Evolutionary conservation across 2,329 filamentous ascomycete genomes (phyloP).

Genomic region (Decorospora gaudefroyi): DNA sequence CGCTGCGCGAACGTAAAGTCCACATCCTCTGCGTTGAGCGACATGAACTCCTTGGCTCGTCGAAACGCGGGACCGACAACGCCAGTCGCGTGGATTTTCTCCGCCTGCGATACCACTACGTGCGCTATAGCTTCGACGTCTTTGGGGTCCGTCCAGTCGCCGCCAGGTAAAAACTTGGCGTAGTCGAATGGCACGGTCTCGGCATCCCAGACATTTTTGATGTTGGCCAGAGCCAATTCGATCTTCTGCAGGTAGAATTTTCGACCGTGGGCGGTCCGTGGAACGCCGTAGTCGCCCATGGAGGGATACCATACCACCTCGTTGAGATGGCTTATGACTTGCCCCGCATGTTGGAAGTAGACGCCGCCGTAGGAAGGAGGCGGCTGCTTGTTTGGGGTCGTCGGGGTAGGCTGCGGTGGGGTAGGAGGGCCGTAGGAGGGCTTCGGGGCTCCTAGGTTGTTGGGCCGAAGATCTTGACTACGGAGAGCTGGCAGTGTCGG

Average conservation of each 20-base stretch:
- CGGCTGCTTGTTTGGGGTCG: no score
- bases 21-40: neutral
- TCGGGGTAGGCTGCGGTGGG: no score
- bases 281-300: constrained; percentile 1
- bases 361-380: no score
- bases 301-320: neutral
- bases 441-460: no score
- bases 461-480: no score
- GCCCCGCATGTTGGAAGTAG: neutral
- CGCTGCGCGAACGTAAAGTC: constrained; percentile 9
- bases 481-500: no score
- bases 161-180: neutral
- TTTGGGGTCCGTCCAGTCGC: constrained; percentile 2
- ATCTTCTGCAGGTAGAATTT: constrained; percentile 1
- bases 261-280: neutral
- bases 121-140: constrained; percentile 6
- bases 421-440: no score
- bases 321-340: neutral
- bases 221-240: neutral
- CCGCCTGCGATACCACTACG: neutral
- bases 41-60: neutral
- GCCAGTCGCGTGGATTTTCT: constrained; percentile 2
- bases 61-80: constrained; percentile 1
- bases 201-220: neutral
- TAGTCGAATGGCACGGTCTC: neutral